Evolutionary conservation across 148 eudicot genomes (phyloP).

Genomic region (Amaranthus cruentus): DNA sequence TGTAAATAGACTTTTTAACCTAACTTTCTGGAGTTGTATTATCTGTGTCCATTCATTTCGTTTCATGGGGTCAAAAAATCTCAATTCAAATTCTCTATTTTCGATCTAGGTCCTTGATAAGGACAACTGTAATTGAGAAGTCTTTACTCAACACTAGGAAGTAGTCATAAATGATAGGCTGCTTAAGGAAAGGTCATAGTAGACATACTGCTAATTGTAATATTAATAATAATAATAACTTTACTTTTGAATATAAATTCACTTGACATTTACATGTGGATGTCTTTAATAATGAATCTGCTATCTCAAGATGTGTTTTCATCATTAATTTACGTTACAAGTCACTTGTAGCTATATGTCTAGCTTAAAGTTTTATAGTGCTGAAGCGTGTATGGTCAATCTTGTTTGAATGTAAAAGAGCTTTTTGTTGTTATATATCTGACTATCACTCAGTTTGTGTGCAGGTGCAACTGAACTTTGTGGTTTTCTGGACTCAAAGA

Average conservation of each 20-base stretch:
- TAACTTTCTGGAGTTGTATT: too few species aligned
- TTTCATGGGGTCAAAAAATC: too few species aligned
- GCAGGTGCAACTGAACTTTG: slow-evolving; percentile 83
- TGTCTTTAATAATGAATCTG: not conserved
- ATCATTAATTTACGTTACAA: not conserved
- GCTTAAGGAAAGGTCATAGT: not conserved
- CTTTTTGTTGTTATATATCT: slow-evolving; percentile 17
- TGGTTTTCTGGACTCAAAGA: slow-evolving; percentile 61
- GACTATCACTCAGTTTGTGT: slow-evolving; percentile 28
- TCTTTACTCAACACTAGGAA: not conserved
- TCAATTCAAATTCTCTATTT: too few species aligned
- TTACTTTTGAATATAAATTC: not conserved
- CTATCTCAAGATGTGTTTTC: not conserved
- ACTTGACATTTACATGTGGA: not conserved
- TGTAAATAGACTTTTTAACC: too few species aligned
- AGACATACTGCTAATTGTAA: too few species aligned
- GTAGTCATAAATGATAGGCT: not conserved
- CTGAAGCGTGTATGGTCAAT: not conserved
- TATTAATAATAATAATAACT: not conserved
- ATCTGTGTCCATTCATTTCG: too few species aligned
- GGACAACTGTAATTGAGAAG: too few species aligned
- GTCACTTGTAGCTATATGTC: not conserved
- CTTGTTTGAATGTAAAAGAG: not conserved
- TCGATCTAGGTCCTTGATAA: too few species aligned
- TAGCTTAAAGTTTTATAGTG: not conserved